Conservation (phyloP, 2,329 filamentous ascomycete genomes). For the Colletotrichum phormii region DNA sequence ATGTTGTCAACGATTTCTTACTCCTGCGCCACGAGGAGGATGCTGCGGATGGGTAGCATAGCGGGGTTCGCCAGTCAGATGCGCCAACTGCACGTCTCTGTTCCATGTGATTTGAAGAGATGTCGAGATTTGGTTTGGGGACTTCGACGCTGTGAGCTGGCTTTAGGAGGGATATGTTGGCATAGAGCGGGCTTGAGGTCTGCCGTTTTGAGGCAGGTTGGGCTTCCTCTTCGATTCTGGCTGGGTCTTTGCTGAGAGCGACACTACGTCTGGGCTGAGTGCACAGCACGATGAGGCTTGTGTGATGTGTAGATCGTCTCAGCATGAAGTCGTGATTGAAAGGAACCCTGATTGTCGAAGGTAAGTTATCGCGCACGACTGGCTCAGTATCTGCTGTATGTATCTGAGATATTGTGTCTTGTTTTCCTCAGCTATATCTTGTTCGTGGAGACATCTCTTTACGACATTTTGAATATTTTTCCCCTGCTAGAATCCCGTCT, state of each 20-base stretch:
- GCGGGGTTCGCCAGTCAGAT: not conserved
- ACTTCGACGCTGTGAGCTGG: not conserved
- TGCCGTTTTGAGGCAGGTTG: not conserved
- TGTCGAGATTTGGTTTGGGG: not conserved
- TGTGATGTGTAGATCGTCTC: not conserved
- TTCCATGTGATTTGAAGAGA: not conserved
- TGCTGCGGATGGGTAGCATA: not conserved
- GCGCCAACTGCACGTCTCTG: not conserved
- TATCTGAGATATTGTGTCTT: not conserved
- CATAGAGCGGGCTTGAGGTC: not conserved
- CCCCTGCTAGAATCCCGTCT: not conserved
- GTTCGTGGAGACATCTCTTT: not conserved
- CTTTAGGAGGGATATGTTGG: not conserved
- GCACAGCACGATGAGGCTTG: not conserved
- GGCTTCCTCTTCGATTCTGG: not conserved
- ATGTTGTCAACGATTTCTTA: not conserved
- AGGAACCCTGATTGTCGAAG: no score
- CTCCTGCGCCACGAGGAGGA: not conserved
- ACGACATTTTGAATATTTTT: not conserved
- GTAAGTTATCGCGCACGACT: no score
- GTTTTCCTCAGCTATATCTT: not conserved
- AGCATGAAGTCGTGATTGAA: not conserved
- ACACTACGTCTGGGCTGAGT: not conserved
- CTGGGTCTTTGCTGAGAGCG: not conserved
- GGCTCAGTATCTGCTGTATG: no score